Evolutionary conservation across 2,329 filamentous ascomycete genomes (phyloP).

Genomic region (Xylogone sp.): DNA sequence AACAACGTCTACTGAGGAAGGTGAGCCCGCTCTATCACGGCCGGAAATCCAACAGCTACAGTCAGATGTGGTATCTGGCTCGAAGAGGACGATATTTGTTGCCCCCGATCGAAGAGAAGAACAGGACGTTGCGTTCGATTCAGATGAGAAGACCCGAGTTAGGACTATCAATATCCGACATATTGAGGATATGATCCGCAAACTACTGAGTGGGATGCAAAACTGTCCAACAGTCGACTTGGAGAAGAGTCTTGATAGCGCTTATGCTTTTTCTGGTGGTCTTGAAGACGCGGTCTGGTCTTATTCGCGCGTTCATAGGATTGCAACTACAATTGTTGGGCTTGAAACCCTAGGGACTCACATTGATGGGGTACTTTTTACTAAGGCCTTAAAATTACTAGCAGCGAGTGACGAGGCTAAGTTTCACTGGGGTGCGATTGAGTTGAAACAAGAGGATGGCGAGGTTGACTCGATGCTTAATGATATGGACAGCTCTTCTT

Average conservation of each 20-base stretch:
- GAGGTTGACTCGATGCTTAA: slow-evolving; percentile 23
- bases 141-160: slow-evolving; percentile 44
- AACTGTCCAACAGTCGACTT: slow-evolving; percentile 17
- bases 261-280: slow-evolving; percentile 26
- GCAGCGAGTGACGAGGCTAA: slow-evolving; percentile 44
- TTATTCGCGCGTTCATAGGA: slow-evolving; percentile 57
- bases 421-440: slow-evolving; percentile 35
- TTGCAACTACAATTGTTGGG: slow-evolving; percentile 47
- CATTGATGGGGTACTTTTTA: slow-evolving; percentile 31
- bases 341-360: slow-evolving; percentile 26
- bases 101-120: slow-evolving; percentile 40
- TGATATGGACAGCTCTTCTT: slow-evolving; percentile 27
- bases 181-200: slow-evolving; percentile 56
- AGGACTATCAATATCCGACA: slow-evolving; percentile 61
- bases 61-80: slow-evolving; percentile 39
- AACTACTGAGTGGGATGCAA: slow-evolving; percentile 19
- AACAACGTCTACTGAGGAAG: slow-evolving; percentile 59
- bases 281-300: slow-evolving; percentile 52
- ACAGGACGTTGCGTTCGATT: slow-evolving; percentile 37
- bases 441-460: slow-evolving; percentile 35
- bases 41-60: slow-evolving; percentile 38
- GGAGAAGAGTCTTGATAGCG: slow-evolving; percentile 21
- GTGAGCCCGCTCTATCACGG: slow-evolving; percentile 35
- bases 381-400: slow-evolving; percentile 36
- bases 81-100: slow-evolving; percentile 50